Conservation (phyloP, 768 basidiomycete genomes). For the Lyophyllum atratum region DNA sequence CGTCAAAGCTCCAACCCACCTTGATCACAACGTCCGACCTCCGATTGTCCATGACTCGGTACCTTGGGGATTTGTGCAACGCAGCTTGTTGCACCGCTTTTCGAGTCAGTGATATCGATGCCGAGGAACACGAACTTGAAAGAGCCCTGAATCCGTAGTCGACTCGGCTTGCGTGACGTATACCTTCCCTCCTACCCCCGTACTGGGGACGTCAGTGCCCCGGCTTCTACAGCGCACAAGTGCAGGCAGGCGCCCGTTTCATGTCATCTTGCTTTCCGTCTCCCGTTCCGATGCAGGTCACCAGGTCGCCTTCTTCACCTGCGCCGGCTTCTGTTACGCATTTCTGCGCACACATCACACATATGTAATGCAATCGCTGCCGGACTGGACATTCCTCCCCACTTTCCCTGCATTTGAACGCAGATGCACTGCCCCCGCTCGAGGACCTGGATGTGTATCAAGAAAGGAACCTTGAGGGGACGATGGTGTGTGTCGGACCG, state of each 20-base stretch:
- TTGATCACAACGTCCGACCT: too few species aligned
- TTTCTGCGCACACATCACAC: neutral
- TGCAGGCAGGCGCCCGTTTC: neutral
- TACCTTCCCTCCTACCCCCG: neutral
- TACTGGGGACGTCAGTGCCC: neutral
- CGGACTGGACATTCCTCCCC: neutral
- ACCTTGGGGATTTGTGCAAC: neutral
- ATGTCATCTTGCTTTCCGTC: neutral
- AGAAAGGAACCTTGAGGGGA: too few species aligned
- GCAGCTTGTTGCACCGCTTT: neutral
- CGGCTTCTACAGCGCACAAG: neutral
- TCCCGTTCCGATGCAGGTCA: slow-evolving; percentile 1
- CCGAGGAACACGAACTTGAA: neutral
- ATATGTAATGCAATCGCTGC: neutral
- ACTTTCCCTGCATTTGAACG: neutral
- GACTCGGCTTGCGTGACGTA: neutral
- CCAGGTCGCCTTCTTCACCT: neutral
- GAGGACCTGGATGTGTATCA: too few species aligned
- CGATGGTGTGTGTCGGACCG: too few species aligned
- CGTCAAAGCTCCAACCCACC: too few species aligned
- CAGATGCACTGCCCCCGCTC: neutral
- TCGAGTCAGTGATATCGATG: neutral
- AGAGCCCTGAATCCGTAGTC: neutral
- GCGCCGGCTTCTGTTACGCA: neutral
- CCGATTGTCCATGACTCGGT: neutral